These are phyloP conservation scores for Gynandropsis gynandra DNA, from an alignment of 345 rosid species.

Conservation along the genomic window DNA sequence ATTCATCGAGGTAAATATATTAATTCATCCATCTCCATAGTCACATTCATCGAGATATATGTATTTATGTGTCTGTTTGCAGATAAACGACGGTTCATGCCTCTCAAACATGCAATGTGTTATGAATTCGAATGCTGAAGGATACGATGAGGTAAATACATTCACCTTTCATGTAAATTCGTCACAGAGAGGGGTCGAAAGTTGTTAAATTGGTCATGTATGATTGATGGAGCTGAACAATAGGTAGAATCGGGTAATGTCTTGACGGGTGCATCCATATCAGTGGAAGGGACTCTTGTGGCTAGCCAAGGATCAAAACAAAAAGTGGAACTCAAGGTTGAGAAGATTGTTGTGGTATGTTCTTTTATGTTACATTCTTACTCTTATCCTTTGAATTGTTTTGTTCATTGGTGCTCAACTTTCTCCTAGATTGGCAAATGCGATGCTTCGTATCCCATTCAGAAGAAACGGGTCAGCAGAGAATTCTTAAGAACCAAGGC, in stretches of 20 bases:
- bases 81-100: conserved; percentile 96
- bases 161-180: background rate
- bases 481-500: conserved; percentile 95
- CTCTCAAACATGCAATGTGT: conserved; percentile 96
- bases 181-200: too few relatives aligned
- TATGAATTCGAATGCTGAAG: conserved; percentile 67
- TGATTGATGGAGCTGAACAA: conserved; percentile 20
- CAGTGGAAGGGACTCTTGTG: conserved; percentile 72
- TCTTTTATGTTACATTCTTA: background rate
- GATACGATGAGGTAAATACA: conserved; percentile 71
- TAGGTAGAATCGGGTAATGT: conserved; percentile 80
- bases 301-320: conserved; percentile 92
- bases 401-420: background rate
- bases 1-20: conserved; percentile 71
- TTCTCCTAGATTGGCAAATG: conserved; percentile 69
- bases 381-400: background rate
- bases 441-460: conserved; percentile 86
- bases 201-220: too few relatives aligned
- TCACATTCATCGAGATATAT: background rate
- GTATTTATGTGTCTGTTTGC: background rate
- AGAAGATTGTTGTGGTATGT: conserved; percentile 68
- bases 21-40: conserved; percentile 9
- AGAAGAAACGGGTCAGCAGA: conserved; percentile 89
- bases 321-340: conserved; percentile 78
- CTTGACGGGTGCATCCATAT: conserved; percentile 76